Percentiles rank a stretch among this genome's conserved stretches.
These are phyloP conservation scores for Ophiorrhiza pumila DNA, from an alignment of 257 asterid species.

Conservation along the genomic window DNA sequence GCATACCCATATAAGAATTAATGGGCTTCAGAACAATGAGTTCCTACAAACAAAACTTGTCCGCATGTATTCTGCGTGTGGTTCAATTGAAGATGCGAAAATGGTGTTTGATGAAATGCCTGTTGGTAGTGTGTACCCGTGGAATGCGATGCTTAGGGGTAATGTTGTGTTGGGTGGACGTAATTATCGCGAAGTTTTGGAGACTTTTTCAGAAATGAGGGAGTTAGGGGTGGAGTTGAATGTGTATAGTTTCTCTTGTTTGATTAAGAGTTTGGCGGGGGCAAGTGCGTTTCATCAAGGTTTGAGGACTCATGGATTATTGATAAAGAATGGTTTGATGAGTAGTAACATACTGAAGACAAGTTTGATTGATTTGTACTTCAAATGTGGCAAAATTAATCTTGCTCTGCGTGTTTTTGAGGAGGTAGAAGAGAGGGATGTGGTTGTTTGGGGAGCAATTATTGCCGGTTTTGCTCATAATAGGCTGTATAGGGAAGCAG, in stretches of 20 bases:
- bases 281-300: slow-evolving; percentile 68
- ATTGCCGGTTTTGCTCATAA: slow-evolving; percentile 93
- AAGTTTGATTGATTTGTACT: slow-evolving; percentile 85
- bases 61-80: slow-evolving; percentile 62
- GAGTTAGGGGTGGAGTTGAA: slow-evolving; percentile 68
- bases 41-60: slow-evolving; percentile 73
- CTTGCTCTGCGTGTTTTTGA: slow-evolving; percentile 57
- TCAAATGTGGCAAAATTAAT: slow-evolving; percentile 82
- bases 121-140: slow-evolving; percentile 64
- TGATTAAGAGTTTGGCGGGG: slow-evolving; percentile 89
- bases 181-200: slow-evolving; percentile 44
- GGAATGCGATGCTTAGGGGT: slow-evolving; percentile 96
- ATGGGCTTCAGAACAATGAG: slow-evolving; percentile 68
- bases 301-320: slow-evolving; percentile 63
- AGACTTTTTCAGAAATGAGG: slow-evolving; percentile 64
- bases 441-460: slow-evolving; percentile 85
- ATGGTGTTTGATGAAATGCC: slow-evolving; percentile 60
- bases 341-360: slow-evolving; percentile 54
- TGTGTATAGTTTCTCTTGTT: slow-evolving; percentile 77
- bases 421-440: slow-evolving; percentile 69
- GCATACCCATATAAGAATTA: slow-evolving; percentile 61
- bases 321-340: slow-evolving; percentile 73
- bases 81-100: slow-evolving; percentile 69
- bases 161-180: slow-evolving; percentile 67
- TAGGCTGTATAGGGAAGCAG: slow-evolving; percentile 64